Percentiles rank a stretch among this genome's conserved stretches.
These are phyloP conservation scores for Aspergillus brasiliensis DNA, from an alignment of 2,329 filamentous ascomycete genomes.

Conservation along the genomic window DNA sequence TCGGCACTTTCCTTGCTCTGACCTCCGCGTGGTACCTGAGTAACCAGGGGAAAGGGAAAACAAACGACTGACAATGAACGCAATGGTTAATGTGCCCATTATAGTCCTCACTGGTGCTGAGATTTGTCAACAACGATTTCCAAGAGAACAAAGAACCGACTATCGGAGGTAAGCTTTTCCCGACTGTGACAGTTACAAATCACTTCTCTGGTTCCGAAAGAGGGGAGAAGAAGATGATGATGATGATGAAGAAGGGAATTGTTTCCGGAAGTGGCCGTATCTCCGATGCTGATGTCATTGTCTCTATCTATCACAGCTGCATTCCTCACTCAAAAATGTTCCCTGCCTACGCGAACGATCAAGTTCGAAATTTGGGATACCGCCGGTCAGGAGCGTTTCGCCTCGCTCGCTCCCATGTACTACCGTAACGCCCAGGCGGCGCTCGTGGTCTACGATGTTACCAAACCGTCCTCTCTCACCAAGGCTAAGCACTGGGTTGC, in stretches of 20 bases:
- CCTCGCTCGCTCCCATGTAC: slow-evolving; percentile 97
- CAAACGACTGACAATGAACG: slow-evolving; percentile 18
- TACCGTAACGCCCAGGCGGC: slow-evolving; percentile 98
- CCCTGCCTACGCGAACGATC: slow-evolving; percentile 80
- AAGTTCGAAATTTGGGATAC: slow-evolving; percentile 96
- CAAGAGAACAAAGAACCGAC: slow-evolving; percentile 99
- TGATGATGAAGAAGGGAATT: neutral
- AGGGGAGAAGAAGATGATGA: neutral
- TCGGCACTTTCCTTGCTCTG: slow-evolving; percentile 1
- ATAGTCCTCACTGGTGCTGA: slow-evolving; percentile 92
- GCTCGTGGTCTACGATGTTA: slow-evolving; percentile 97
- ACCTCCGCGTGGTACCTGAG: slow-evolving; percentile 19
- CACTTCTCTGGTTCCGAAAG: neutral
- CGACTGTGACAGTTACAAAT: slow-evolving; percentile 3
- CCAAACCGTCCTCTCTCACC: slow-evolving; percentile 89
- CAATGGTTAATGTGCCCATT: slow-evolving; percentile 8
- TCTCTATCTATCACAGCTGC: slow-evolving; percentile 63
- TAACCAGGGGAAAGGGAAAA: slow-evolving; percentile 12
- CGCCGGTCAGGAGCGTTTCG: slow-evolving; percentile 95
- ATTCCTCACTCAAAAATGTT: slow-evolving; percentile 98
- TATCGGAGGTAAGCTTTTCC: slow-evolving; percentile 73
- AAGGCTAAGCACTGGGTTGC: slow-evolving; percentile 99
- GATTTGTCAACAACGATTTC: slow-evolving; percentile 99
- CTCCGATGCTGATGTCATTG: slow-evolving; percentile 16
- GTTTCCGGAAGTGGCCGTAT: neutral